These are phyloP conservation scores for Pogostemon cablin DNA, from an alignment of 257 asterid genomes.

Conservation along the genomic window DNA sequence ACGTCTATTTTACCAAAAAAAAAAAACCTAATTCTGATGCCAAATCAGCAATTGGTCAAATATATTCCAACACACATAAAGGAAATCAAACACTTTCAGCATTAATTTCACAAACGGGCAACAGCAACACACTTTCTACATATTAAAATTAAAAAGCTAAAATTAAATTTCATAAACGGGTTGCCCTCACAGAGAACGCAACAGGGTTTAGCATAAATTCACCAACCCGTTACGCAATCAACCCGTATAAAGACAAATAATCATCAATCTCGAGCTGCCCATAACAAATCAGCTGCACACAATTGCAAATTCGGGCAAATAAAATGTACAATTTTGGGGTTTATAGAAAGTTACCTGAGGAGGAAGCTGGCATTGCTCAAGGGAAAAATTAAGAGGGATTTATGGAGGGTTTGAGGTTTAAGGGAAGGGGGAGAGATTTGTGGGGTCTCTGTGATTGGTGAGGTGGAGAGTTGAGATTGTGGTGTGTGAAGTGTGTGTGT, in stretches of 20 bases:
- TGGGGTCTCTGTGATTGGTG: constrained; percentile 77
- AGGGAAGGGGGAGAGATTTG: constrained; percentile 50
- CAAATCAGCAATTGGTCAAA: constrained; percentile 22
- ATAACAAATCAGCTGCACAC: constrained; percentile 29
- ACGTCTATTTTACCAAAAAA: not conserved
- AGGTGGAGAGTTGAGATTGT: constrained; percentile 51
- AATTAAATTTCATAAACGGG: constrained; percentile 40
- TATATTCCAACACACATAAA: not conserved
- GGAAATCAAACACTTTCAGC: constrained; percentile 22
- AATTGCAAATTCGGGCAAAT: constrained; percentile 6
- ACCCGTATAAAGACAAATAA: constrained; percentile 4
- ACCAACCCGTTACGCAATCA: constrained; percentile 29
- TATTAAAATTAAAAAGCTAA: constrained; percentile 20
- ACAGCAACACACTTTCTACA: constrained; percentile 19
- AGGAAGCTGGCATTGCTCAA: constrained; percentile 90
- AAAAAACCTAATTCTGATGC: constrained; percentile 35
- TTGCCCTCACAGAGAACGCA: constrained; percentile 22
- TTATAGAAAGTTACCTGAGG: constrained; percentile 64
- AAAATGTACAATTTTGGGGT: constrained; percentile 26
- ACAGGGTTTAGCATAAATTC: constrained; percentile 25
- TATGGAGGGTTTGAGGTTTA: constrained; percentile 50
- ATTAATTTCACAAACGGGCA: constrained; percentile 28
- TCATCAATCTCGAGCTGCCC: constrained; percentile 28
- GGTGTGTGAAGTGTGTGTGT: constrained; percentile 45
- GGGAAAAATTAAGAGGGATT: constrained; percentile 40